A percentile compares a stretch with the other conserved stretches of the same genome.
phyloP scores from a whole-genome alignment of 2,329 filamentous ascomycete species.

The Beauveria scarabaeidicola region DNA sequence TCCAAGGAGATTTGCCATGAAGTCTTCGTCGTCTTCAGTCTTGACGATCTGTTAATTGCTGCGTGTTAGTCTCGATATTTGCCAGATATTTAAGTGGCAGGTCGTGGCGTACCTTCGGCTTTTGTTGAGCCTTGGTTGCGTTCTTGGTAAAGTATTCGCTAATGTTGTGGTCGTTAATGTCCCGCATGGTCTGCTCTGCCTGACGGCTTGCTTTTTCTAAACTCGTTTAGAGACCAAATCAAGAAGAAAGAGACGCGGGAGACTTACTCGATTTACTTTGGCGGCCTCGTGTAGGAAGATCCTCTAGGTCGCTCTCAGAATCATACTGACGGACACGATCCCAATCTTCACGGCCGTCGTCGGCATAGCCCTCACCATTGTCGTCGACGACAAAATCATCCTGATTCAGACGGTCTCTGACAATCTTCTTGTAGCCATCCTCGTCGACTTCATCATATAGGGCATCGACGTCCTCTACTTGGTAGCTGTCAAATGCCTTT shows the following conservation, averaged over 20 bases:
- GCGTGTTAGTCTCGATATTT: slow-evolving; percentile 10
- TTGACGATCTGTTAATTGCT: slow-evolving; percentile 50
- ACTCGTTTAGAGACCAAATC: not conserved
- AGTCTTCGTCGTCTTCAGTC: slow-evolving; percentile 82
- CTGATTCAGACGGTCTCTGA: slow-evolving; percentile 77
- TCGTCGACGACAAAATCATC: slow-evolving; percentile 99
- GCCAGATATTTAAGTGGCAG: not conserved
- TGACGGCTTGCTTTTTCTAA: slow-evolving; percentile 79
- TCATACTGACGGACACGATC: slow-evolving; percentile 61
- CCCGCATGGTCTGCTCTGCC: slow-evolving; percentile 74
- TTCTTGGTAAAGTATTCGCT: slow-evolving; percentile 90
- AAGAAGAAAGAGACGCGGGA: not conserved
- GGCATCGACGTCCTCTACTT: slow-evolving; percentile 73
- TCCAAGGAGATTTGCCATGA: slow-evolving; percentile 73
- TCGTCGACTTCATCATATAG: slow-evolving; percentile 97
- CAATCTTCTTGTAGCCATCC: slow-evolving; percentile 93
- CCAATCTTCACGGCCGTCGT: slow-evolving; percentile 95
- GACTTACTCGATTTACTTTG: slow-evolving; percentile 43
- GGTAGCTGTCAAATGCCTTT: slow-evolving; percentile 79
- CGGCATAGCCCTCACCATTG: slow-evolving; percentile 92
- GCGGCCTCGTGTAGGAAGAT: slow-evolving; percentile 33
- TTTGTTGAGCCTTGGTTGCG: slow-evolving; percentile 55
- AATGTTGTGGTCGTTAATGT: slow-evolving; percentile 85
- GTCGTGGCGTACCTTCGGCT: slow-evolving; percentile 61
- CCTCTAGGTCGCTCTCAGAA: slow-evolving; percentile 59